These are phyloP conservation scores for Hirsutella minnesotensis DNA, from an alignment of 2,329 filamentous ascomycete species.

Conservation along the genomic window DNA sequence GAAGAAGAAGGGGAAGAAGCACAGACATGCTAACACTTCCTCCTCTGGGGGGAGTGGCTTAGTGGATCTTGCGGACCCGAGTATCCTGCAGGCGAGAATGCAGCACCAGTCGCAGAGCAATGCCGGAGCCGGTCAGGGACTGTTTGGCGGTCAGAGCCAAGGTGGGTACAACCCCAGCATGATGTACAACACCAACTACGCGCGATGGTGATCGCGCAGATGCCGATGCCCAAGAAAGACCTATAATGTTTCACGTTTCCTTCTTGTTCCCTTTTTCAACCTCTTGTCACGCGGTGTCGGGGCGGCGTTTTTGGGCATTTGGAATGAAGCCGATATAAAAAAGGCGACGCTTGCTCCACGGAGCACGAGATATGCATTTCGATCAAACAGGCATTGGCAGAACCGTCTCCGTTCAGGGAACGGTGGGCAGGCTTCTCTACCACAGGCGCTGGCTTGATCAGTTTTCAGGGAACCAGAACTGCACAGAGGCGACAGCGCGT, in stretches of 20 bases:
- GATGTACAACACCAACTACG: conserved; percentile 67
- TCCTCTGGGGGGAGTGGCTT: conserved; percentile 97
- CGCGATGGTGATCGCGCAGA: conserved; percentile 46
- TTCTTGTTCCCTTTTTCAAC: conserved; percentile 6
- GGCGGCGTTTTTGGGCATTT: conserved; percentile 16
- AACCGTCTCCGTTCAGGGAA: conserved; percentile 12
- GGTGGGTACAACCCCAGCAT: conserved; percentile 87
- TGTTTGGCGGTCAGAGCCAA: conserved; percentile 82
- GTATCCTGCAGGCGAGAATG: conserved; percentile 96
- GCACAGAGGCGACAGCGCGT: conserved; percentile 6
- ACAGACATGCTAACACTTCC: conserved; percentile 99
- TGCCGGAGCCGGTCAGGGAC: conserved; percentile 75
- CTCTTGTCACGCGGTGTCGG: conserved; percentile 8
- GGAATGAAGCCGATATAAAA: conserved; percentile 8
- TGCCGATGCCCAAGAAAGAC: conserved; percentile 12
- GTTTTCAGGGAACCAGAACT: conserved; percentile 12
- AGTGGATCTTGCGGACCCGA: conserved; percentile 99
- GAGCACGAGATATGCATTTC: conserved; percentile 17
- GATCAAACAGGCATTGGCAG: conserved; percentile 15
- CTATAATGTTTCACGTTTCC: conserved; percentile 6
- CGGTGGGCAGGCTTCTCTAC: conserved; percentile 12
- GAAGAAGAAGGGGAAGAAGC: conserved; percentile 99
- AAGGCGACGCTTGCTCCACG: conserved; percentile 13
- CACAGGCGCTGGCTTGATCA: conserved; percentile 17
- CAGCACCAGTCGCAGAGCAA: conserved; percentile 76